Conservation (phyloP, 2,329 filamentous ascomycete species). For the Trematosphaeria pertusa region DNA sequence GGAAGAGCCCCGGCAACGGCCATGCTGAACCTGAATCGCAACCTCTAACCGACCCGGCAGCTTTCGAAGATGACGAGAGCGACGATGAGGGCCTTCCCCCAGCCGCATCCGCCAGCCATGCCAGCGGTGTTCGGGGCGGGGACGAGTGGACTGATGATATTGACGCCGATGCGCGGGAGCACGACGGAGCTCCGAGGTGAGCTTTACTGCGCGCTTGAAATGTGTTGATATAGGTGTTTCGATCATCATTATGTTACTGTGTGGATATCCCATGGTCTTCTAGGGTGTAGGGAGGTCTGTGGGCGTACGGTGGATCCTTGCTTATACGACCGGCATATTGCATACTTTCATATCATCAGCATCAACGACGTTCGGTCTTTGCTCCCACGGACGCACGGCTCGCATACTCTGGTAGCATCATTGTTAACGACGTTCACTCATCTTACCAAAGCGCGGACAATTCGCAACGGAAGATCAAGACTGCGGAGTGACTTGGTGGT, state of each 20-base stretch:
- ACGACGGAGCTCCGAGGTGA: conserved; percentile 29
- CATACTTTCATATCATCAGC: too few species aligned
- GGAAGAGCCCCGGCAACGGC: conserved; percentile 19
- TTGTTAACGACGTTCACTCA: too few species aligned
- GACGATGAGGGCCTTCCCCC: conserved; percentile 50
- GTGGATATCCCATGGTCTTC: not conserved
- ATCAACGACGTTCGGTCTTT: too few species aligned
- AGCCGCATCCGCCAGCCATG: conserved; percentile 23
- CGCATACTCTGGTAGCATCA: too few species aligned
- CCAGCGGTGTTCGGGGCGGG: conserved; percentile 42
- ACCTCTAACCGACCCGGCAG: conserved; percentile 54
- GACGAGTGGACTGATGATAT: conserved; percentile 50
- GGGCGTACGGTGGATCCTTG: too few species aligned
- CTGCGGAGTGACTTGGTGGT: too few species aligned
- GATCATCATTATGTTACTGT: not conserved
- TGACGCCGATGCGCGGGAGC: conserved; percentile 43
- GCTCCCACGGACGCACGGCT: too few species aligned
- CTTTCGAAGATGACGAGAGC: conserved; percentile 55
- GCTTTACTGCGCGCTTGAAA: not conserved
- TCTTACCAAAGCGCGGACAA: too few species aligned
- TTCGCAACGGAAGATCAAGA: too few species aligned
- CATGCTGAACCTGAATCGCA: conserved; percentile 41
- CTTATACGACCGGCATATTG: too few species aligned
- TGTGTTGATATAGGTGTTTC: not conserved
- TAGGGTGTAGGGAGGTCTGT: not conserved